Evolutionary conservation across 306 rosid species (phyloP).

Genomic region (Rubus parviflorus): DNA sequence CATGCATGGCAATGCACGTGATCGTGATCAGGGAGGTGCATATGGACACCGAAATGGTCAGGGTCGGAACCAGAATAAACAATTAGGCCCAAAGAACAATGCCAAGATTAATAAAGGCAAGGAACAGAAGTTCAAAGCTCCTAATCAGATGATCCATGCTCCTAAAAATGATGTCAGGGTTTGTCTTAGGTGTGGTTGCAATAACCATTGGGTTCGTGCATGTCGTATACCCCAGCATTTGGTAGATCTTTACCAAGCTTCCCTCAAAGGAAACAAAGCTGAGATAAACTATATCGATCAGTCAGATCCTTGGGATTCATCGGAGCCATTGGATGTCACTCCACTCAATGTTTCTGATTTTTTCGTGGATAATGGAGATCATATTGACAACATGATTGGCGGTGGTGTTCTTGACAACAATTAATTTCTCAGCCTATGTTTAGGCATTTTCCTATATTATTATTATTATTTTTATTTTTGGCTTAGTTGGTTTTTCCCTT

Average conservation of each 20-base stretch:
- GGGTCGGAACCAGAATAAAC: background rate
- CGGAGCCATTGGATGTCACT: too few species aligned
- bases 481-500: too few species aligned
- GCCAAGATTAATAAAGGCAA: background rate
- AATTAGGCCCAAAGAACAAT: background rate
- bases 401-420: too few species aligned
- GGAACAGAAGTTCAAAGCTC: background rate
- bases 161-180: background rate
- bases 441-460: too few species aligned
- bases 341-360: too few species aligned
- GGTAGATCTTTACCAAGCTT: background rate
- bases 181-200: background rate
- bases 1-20: background rate
- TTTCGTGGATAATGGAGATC: too few species aligned
- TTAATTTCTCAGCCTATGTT: too few species aligned
- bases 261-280: too few species aligned
- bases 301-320: too few species aligned
- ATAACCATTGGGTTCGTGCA: background rate
- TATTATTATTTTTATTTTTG: too few species aligned
- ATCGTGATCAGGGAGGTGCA: background rate
- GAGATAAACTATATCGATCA: too few species aligned
- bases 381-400: too few species aligned
- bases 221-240: background rate
- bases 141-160: background rate
- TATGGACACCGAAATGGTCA: background rate